Conservation (phyloP, 257 asterid genomes). For the Plantago major region DNA sequence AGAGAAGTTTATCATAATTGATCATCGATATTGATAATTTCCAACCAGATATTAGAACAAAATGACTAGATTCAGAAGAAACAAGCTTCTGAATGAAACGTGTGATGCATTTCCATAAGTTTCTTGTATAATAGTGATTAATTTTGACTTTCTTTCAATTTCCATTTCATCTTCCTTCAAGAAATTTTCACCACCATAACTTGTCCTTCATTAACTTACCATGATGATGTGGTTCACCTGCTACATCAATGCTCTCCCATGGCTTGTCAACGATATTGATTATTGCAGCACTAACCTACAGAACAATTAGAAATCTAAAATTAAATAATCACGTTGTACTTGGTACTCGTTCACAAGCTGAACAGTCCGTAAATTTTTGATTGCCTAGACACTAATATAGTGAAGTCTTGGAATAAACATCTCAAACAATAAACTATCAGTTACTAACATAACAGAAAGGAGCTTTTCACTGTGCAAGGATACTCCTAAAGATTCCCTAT, state of each 20-base stretch:
- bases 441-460: no score
- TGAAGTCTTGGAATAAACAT: constrained; percentile 7
- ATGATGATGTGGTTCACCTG: constrained; percentile 78
- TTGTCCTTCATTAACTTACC: constrained; percentile 43
- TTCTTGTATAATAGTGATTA: no score
- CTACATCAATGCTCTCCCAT: constrained; percentile 76
- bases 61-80: no score
- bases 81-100: no score
- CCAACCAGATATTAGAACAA: no score
- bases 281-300: constrained; percentile 74
- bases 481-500: background rate
- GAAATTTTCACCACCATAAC: background rate
- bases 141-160: no score
- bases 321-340: background rate
- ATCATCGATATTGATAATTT: no score
- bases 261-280: constrained; percentile 79
- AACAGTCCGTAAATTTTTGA: background rate
- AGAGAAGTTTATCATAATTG: no score
- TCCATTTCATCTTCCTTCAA: background rate
- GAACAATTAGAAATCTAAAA: constrained; percentile 7
- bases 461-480: background rate
- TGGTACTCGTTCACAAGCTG: no score
- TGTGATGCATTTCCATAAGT: no score
- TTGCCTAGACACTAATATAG: background rate
- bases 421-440: background rate